Evolutionary conservation across 352 stramenopile genomes (phyloP).

Genomic region (Phytophthora gonapodyides): DNA sequence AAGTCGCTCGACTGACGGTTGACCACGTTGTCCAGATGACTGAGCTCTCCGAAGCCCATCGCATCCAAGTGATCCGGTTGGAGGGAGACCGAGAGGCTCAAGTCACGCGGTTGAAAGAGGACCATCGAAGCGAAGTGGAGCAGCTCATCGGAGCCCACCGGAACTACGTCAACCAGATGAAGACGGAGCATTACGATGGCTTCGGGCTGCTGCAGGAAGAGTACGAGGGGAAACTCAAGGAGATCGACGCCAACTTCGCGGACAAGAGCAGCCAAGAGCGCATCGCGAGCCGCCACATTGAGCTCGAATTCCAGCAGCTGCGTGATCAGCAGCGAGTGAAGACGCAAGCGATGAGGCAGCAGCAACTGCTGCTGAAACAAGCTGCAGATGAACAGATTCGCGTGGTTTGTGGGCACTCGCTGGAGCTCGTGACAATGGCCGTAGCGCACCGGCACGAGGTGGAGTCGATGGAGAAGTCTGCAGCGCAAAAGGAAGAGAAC

Average conservation of each 20-base stretch:
- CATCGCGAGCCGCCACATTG: background rate
- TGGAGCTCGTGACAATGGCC: slow-evolving; percentile 25
- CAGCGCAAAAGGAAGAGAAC: background rate
- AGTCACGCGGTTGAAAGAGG: slow-evolving; percentile 2
- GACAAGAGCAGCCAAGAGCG: slow-evolving; percentile 6
- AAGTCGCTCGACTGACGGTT: slow-evolving; percentile 1
- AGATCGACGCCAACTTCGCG: slow-evolving; percentile 7
- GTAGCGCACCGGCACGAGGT: slow-evolving; percentile 25
- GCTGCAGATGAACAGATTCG: slow-evolving; percentile 27
- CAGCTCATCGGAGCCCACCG: slow-evolving; percentile 16
- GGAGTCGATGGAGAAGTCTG: slow-evolving; percentile 6
- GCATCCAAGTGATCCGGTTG: background rate
- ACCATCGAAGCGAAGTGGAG: slow-evolving; percentile 9
- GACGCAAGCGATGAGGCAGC: slow-evolving; percentile 1
- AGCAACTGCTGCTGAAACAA: slow-evolving; percentile 8
- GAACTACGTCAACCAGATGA: slow-evolving; percentile 9
- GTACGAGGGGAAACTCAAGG: slow-evolving; percentile 7
- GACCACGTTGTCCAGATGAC: slow-evolving; percentile 1
- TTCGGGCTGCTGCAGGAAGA: slow-evolving; percentile 15
- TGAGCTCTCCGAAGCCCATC: background rate
- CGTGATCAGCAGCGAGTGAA: slow-evolving; percentile 4
- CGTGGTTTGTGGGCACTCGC: slow-evolving; percentile 15
- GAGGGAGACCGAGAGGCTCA: background rate
- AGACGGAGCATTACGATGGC: slow-evolving; percentile 14
- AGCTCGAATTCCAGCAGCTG: slow-evolving; percentile 7